Evolutionary conservation across 2,329 filamentous ascomycete species (phyloP), one percentile per base, ranked within the genome.

Genomic region (Didymella pomorum): DNA sequence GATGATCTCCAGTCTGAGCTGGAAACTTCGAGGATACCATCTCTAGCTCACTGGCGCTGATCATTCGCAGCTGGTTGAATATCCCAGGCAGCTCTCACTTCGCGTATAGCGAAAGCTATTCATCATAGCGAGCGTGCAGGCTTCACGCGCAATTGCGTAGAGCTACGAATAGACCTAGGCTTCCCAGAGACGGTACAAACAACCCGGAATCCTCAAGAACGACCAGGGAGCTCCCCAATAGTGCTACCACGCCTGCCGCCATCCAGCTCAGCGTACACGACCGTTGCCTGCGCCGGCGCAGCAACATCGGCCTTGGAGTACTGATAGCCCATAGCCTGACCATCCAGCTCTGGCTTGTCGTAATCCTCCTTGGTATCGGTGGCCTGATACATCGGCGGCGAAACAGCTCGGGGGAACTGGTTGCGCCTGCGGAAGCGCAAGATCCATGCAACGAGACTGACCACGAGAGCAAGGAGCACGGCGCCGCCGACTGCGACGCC

Each of bases 241-340:
- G 21, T 20, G 20, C 21, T 37, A 16, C 16, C 16, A 2, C 2
- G 20, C 6, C 12, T 6, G 9, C 35, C 45, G 4, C 37, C 26
- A 23, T 55, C 52, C 16, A 55, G 21, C 16, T 55, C 52, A 35
- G 44, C 52, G 25, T 49, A 43, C 3, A 35, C 29, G 1, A 43
- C 20, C 0, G 52, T 7, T 14, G 12, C 0, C 7, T 8, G 21
- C 21, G 29, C n/a, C 12, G 14, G n/a, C 10, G 28, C 28, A 11
- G 9, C 26, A 0, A 1, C 20, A 14, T 23, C 37, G 20, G 12
- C 11, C 37, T 49, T 41, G 1, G 28, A 9, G 2, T 37, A 12
- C 16, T 35, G 10, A 16, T 29, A 43, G 5, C 5, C 18, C 28
- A 48, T 6, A 11, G 18, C 21, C 9, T 43, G 35, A 2, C 44